Evolutionary conservation across 148 eudicot species (phyloP).

Genomic region (Rhododendron mucronatum): DNA sequence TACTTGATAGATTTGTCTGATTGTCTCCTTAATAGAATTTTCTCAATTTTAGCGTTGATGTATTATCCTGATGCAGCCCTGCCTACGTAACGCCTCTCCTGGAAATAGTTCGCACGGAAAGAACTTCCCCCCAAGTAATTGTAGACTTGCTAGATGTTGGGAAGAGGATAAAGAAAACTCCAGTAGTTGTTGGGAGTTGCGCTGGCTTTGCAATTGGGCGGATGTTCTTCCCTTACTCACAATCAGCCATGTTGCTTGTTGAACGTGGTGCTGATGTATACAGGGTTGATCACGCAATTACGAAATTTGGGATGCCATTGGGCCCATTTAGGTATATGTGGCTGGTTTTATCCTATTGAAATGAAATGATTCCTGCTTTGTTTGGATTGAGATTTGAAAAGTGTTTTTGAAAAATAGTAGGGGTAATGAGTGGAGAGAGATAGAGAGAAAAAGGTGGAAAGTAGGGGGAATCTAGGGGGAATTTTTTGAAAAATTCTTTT

Average conservation of each 20-base stretch:
- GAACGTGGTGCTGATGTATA: conserved; percentile 28
- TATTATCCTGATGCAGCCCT: conserved; percentile 20
- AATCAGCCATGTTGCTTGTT: conserved; percentile 21
- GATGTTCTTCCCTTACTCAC: conserved; percentile 25
- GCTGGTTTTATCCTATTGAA: background rate
- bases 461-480: too few relatives aligned
- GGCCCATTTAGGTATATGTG: conserved; percentile 35
- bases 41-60: background rate
- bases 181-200: conserved; percentile 26
- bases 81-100: conserved; percentile 23
- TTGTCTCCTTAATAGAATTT: background rate
- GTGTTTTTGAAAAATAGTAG: too few relatives aligned
- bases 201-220: conserved; percentile 26
- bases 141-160: conserved; percentile 25
- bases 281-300: conserved; percentile 25
- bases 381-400: too few relatives aligned
- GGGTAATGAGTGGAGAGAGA: too few relatives aligned
- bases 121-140: conserved; percentile 26
- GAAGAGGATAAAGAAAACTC: conserved; percentile 26
- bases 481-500: too few relatives aligned
- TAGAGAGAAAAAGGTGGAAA: too few relatives aligned
- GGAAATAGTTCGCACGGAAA: conserved; percentile 28
- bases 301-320: conserved; percentile 30
- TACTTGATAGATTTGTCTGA: background rate
- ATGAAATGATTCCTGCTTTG: background rate